Evolutionary conservation across 352 stramenopile species (phyloP).

Genomic region (Stephanocyclus meneghinianus): DNA sequence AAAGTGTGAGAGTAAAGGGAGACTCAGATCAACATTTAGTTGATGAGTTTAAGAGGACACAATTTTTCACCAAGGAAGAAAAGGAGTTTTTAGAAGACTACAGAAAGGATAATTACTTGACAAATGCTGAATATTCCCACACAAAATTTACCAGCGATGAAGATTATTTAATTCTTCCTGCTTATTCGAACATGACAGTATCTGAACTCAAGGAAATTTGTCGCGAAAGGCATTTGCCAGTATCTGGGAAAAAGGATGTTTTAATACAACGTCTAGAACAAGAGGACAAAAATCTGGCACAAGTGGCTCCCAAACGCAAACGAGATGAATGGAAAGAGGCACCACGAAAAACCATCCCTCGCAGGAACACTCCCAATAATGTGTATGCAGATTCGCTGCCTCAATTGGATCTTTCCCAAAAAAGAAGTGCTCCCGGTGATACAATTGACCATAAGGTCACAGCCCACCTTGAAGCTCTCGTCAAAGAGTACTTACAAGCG

Average conservation of each 20-base stretch:
- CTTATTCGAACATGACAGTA: constrained; percentile 64
- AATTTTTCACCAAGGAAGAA: constrained; percentile 62
- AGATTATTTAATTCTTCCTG: constrained; percentile 18
- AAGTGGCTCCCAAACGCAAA: neutral
- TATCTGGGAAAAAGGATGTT: constrained; percentile 70
- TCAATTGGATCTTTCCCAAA: constrained; percentile 29
- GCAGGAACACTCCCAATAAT: constrained; percentile 19
- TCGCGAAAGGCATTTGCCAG: constrained; percentile 56
- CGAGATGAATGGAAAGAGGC: constrained; percentile 7
- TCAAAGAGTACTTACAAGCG: constrained; percentile 72
- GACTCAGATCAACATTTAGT: constrained; percentile 37
- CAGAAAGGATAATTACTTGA: constrained; percentile 38
- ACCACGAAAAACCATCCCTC: neutral
- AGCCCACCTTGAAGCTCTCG: constrained; percentile 53
- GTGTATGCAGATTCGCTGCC: constrained; percentile 39
- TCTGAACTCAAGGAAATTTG: constrained; percentile 73
- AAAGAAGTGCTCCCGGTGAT: constrained; percentile 1
- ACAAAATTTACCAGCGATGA: constrained; percentile 15
- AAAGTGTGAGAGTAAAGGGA: constrained; percentile 40
- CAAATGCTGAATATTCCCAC: constrained; percentile 34
- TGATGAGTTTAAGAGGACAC: constrained; percentile 49
- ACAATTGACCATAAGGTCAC: constrained; percentile 28
- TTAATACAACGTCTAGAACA: constrained; percentile 63
- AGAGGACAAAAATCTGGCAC: neutral
- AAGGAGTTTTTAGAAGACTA: constrained; percentile 71